Base-by-base conservation (phyloP, 768 basidiomycete genomes). In the Tricholoma sp. region DNA sequence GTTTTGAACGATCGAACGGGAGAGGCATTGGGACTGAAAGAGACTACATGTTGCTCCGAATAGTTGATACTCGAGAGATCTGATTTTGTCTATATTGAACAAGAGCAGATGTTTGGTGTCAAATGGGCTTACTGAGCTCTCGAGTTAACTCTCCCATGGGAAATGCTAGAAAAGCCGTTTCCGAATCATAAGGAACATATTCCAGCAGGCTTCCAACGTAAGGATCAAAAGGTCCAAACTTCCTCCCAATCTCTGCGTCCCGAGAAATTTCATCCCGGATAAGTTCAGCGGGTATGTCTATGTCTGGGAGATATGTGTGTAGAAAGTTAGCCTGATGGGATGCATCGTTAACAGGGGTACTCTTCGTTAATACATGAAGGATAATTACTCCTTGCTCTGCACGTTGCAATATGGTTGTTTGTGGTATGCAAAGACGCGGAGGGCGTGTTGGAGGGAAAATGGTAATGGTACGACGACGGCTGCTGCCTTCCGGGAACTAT, bases 261-360 rank as follows among this genome's bases (percentile, higher is more conserved):
- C 73, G 71, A 11, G 73, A 68, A 17, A 89, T 68, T 55, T 84
- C 76, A 28, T 81, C 78, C 51, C 80, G 69, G 45, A 92, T 75
- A 20, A 92, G 70, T 39, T 89, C 84, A n/a, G 80, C 71, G 6
- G 87, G 73, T n/a, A 93, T 74, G 57, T 91, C 88, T 13, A 86
- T 75, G 57, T 91, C 89, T 1, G 90, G 88, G 53, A 86, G 77
- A 67, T 80, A 78, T 4, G 82, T 84, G 45, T 86, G 82, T 48
- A 91, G 74, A 62, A 89, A 90, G 54, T 85, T 83, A 12, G 86
- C 80, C 90, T 93, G 57, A 12, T 6, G 6, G 24, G 33, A 20
- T 15, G 8, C 3, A n/a, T 20, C 9, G 31, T 49, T n/a, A 49
- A 10, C 2, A 31, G 24, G 15, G 6, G 15, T 56, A 48, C 32